These are phyloP conservation scores for Verticillium dahliae DNA, from an alignment of 2,329 filamentous ascomycete genomes.

Conservation along the genomic window DNA sequence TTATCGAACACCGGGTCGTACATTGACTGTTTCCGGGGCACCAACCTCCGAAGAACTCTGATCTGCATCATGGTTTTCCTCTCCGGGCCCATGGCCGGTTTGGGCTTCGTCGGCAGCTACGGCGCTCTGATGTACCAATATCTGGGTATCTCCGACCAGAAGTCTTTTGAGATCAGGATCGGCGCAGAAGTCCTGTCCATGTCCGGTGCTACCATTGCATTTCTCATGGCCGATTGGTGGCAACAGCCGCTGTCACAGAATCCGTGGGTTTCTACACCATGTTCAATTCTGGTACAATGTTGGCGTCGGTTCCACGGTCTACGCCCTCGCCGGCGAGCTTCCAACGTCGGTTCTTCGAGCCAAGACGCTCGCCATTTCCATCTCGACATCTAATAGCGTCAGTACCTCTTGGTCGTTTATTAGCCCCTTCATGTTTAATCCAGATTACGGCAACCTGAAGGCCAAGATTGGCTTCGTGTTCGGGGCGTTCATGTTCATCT, in stretches of 20 bases:
- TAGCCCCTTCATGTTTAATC: slow-evolving; percentile 11
- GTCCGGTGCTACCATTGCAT: slow-evolving; percentile 18
- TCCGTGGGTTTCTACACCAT: slow-evolving; percentile 13
- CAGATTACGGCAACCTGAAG: slow-evolving; percentile 8
- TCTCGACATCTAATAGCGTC: slow-evolving; percentile 9
- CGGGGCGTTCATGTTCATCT: slow-evolving; percentile 8
- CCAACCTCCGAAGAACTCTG: slow-evolving; percentile 35
- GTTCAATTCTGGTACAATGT: slow-evolving; percentile 13
- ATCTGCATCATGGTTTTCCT: slow-evolving; percentile 21
- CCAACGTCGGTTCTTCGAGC: slow-evolving; percentile 10
- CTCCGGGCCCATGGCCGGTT: slow-evolving; percentile 12
- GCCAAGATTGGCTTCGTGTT: slow-evolving; percentile 11
- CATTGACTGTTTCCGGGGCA: slow-evolving; percentile 38
- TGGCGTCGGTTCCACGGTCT: slow-evolving; percentile 14
- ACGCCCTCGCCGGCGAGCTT: slow-evolving; percentile 15
- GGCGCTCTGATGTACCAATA: slow-evolving; percentile 18
- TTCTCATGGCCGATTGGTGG: slow-evolving; percentile 17
- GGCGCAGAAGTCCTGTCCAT: slow-evolving; percentile 21
- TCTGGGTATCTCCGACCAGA: slow-evolving; percentile 16
- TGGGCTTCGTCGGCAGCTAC: slow-evolving; percentile 13
- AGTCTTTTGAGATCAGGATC: slow-evolving; percentile 21
- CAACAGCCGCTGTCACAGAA: slow-evolving; percentile 15
- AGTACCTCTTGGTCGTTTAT: slow-evolving; percentile 10
- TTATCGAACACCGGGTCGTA: slow-evolving; percentile 18
- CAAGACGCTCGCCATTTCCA: slow-evolving; percentile 7